A percentile compares a stretch with the other conserved stretches of the same genome.
These are phyloP conservation scores for Evernia prunastri DNA, from an alignment of 495 filamentous ascomycete species.

Conservation along the genomic window DNA sequence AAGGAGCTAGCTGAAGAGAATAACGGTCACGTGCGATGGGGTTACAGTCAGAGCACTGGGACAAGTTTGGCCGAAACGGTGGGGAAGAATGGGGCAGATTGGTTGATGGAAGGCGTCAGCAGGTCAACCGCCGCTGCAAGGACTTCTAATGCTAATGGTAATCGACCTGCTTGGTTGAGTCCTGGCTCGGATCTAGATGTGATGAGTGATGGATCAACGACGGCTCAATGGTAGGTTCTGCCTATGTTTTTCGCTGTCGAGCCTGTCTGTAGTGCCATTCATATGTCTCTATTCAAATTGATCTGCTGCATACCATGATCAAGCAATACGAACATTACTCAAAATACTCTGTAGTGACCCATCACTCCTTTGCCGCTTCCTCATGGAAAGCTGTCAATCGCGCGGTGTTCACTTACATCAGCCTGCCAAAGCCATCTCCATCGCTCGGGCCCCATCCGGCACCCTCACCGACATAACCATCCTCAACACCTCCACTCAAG, in stretches of 20 bases:
- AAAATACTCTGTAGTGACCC: conserved; percentile 40
- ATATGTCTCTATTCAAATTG: not conserved
- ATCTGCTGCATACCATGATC: conserved; percentile 2
- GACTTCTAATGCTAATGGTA: conserved; percentile 20
- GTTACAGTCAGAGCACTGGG: conserved; percentile 57
- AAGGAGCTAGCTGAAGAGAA: conserved; percentile 53
- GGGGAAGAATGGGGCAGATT: conserved; percentile 49
- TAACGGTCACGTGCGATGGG: conserved; percentile 58
- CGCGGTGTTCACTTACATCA: conserved; percentile 63
- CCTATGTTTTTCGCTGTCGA: not conserved
- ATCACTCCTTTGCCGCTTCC: conserved; percentile 52
- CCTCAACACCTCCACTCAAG: conserved; percentile 25
- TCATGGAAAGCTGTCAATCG: conserved; percentile 49
- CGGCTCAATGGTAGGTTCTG: conserved; percentile 56
- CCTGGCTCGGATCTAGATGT: conserved; percentile 50
- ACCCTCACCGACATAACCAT: conserved; percentile 48
- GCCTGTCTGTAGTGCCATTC: not conserved
- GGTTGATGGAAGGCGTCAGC: conserved; percentile 56
- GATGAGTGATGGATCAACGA: conserved; percentile 55
- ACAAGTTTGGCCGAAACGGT: conserved; percentile 42
- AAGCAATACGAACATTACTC: conserved; percentile 24
- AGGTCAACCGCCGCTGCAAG: conserved; percentile 51
- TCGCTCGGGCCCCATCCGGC: conserved; percentile 44
- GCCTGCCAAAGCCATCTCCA: conserved; percentile 48
- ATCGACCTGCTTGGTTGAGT: conserved; percentile 53